phyloP scores from a whole-genome alignment of 2,329 filamentous ascomycete genomes.

The Aureobasidium namibiae region DNA sequence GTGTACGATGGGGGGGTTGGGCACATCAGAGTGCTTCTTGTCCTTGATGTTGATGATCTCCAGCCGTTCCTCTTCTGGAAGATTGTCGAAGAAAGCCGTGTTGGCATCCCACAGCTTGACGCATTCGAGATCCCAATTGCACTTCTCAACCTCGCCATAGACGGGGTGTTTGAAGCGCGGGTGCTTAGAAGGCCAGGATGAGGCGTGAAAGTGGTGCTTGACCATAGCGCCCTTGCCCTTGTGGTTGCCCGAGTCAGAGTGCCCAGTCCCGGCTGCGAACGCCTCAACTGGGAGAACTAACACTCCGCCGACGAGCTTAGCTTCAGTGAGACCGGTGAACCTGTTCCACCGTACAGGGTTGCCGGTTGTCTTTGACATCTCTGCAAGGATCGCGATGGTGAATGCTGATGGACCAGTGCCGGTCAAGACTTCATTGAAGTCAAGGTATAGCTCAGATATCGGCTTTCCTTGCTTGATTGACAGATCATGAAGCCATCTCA shows the following conservation, averaged over 20 bases:
- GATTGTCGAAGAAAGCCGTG: conserved; percentile 50
- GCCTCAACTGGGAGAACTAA: conserved; percentile 61
- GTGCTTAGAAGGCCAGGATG: conserved; percentile 60
- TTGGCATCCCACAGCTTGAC: conserved; percentile 59
- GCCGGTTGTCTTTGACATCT: conserved; percentile 47
- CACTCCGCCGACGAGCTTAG: conserved; percentile 53
- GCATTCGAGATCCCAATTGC: conserved; percentile 61
- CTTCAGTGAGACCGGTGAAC: conserved; percentile 58
- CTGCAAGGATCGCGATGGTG: conserved; percentile 53
- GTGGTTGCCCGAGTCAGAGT: conserved; percentile 62
- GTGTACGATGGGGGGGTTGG: no score
- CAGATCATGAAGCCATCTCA: conserved; percentile 53
- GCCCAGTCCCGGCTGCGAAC: conserved; percentile 61
- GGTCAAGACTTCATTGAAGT: conserved; percentile 62
- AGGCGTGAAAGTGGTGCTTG: conserved; percentile 68
- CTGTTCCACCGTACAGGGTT: conserved; percentile 47
- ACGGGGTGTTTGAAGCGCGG: conserved; percentile 53
- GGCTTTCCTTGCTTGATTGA: conserved; percentile 48
- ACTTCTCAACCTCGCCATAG: conserved; percentile 61
- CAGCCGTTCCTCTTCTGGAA: conserved; percentile 46
- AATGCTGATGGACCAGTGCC: conserved; percentile 62
- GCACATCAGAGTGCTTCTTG: not conserved
- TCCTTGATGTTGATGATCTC: not conserved
- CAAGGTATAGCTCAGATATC: conserved; percentile 50
- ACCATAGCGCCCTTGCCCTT: conserved; percentile 49